Evolutionary conservation across 2,329 filamentous ascomycete genomes (phyloP).

Genomic region (Hymenoscyphus occultus): DNA sequence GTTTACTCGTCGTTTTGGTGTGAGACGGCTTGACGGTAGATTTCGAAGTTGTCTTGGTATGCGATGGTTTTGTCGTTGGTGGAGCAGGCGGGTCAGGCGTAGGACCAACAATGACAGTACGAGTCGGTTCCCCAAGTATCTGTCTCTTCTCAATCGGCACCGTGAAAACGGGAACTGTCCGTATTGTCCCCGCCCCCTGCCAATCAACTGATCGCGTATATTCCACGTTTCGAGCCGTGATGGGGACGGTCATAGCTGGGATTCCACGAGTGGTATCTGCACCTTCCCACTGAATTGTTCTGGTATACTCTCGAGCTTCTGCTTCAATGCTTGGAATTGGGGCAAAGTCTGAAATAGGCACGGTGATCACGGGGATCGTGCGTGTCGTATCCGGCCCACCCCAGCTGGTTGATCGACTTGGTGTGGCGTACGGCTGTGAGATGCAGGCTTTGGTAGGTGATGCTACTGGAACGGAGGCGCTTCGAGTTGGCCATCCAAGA

Average conservation of each 20-base stretch:
- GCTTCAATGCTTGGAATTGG: neutral
- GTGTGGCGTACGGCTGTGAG: neutral
- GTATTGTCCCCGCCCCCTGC: neutral
- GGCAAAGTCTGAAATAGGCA: neutral
- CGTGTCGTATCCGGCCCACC: constrained; percentile 9
- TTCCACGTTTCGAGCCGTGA: constrained; percentile 3
- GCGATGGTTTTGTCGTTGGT: neutral
- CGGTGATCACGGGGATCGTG: neutral
- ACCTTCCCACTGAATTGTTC: neutral
- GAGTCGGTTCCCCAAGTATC: constrained; percentile 8
- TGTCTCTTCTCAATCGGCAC: constrained; percentile 12
- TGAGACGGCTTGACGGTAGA: neutral
- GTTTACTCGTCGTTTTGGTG: neutral
- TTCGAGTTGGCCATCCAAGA: constrained; percentile 13
- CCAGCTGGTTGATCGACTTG: neutral
- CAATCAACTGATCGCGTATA: constrained; percentile 7
- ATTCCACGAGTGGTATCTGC: constrained; percentile 9
- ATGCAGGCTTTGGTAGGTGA: neutral
- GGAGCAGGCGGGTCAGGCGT: neutral
- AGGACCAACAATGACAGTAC: constrained; percentile 3
- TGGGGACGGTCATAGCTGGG: constrained; percentile 9
- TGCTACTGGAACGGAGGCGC: neutral
- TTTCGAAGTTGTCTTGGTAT: neutral
- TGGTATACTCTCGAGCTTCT: neutral
- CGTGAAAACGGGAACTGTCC: constrained; percentile 2